Evolutionary conservation across 768 basidiomycete species (phyloP), one percentile per base, ranked within the genome.

Genomic region (Tremella fuciformis): DNA sequence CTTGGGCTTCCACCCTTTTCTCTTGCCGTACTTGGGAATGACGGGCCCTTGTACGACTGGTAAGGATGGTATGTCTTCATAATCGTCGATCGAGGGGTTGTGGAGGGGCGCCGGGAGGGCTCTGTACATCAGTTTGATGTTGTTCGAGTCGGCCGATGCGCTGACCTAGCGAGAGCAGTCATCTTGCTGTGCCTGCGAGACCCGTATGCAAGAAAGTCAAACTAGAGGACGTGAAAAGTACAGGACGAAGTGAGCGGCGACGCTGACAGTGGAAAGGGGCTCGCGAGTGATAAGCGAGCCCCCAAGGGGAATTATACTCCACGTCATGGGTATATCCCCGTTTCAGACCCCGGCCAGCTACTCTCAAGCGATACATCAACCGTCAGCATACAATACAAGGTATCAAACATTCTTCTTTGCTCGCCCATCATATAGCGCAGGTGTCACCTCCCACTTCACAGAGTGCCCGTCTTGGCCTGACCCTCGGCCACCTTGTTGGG

Each of bases 1-100:
- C 40, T 82, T 81, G 22, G 94, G 94, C 66, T 84, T 87, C 96
- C 96, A 99, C 42, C 85, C 87, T 58, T 77, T 81, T 50, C 94
- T 82, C 70, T 86, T 85, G 7, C 94, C 89, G 77, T 98, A 99
- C 13, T 87, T 83, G 2, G 94, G 93, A 39, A 88, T 81, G 42
- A 78, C 78, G 18, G 78, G 75, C 56, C 83, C 73, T 60, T 82
- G 79, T 52, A 87, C 75, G 3, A 53, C 38, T 18, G 62, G 51
- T 24, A 50, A 19, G 76, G 70, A 55, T 74, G 79, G 38, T 64
- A 72, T 46, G 16, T 73, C 70, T 47, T 72, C 66, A 42, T 72
- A 69, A 39, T 69, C 64, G 26, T 59, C 60, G 13, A 59, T 46
- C 18, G 65, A 55, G 37, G 50, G 34, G 26, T 62, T 69, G 59